phyloP scores from a whole-genome alignment of 768 basidiomycete genomes.

The Mycena belliarum region DNA sequence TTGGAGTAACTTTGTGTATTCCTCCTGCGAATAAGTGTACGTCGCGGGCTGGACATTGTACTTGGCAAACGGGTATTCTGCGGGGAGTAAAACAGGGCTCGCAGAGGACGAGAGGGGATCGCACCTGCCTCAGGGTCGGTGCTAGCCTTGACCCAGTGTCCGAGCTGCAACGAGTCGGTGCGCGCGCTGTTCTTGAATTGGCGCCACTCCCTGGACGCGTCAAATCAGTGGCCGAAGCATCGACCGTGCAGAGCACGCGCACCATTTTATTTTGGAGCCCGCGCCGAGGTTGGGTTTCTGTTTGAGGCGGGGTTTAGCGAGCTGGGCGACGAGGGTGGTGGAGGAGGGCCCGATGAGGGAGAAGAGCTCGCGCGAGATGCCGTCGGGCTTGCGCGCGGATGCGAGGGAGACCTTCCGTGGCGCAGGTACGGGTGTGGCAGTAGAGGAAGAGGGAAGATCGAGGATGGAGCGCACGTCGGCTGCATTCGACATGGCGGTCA shows the following conservation, averaged over 20 bases:
- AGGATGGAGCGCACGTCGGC: constrained; percentile 86
- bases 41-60: constrained; percentile 72
- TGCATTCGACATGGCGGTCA: constrained; percentile 61
- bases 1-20: constrained; percentile 79
- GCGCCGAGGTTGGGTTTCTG: constrained; percentile 79
- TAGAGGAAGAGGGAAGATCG: constrained; percentile 54
- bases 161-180: constrained; percentile 63
- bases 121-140: constrained; percentile 57
- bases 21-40: constrained; percentile 81
- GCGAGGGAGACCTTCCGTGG: constrained; percentile 44
- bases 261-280: constrained; percentile 74
- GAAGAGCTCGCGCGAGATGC: constrained; percentile 91
- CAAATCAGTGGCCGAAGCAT: background rate
- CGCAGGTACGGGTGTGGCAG: constrained; percentile 48
- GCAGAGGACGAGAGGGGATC: constrained; percentile 18
- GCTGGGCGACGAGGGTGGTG: constrained; percentile 79
- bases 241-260: constrained; percentile 15
- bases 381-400: constrained; percentile 72
- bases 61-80: constrained; percentile 81
- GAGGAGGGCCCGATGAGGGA: constrained; percentile 93
- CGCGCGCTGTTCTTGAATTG: constrained; percentile 75
- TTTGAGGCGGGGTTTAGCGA: constrained; percentile 81
- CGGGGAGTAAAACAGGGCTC: background rate
- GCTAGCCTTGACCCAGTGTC: constrained; percentile 80
- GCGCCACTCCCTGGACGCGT: constrained; percentile 64